Evolutionary conservation across 164 flowering plant genomes (phyloP).

Genomic region (Echeveria elegans): DNA sequence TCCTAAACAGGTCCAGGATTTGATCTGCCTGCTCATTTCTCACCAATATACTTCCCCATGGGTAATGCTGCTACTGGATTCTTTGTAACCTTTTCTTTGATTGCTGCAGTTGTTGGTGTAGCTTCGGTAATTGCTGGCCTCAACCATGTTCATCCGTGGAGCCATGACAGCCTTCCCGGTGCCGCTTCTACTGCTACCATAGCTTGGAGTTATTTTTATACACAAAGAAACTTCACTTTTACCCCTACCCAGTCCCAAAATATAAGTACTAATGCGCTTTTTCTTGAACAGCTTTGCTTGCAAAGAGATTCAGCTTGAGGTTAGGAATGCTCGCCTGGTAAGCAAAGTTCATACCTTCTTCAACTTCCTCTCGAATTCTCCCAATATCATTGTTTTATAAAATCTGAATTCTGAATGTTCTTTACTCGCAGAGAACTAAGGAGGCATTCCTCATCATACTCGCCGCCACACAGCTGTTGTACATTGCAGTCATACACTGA

Average conservation of each 20-base stretch:
- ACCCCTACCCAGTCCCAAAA: not conserved
- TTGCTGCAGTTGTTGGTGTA: constrained; percentile 1
- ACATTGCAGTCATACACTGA: not conserved
- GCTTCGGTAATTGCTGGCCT: constrained; percentile 6
- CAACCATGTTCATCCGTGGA: constrained; percentile 4
- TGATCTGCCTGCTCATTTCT: constrained; percentile 70
- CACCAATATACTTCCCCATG: constrained; percentile 49
- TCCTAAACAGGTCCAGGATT: constrained; percentile 47
- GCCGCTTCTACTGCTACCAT: constrained; percentile 1
- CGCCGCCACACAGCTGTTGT: not conserved
- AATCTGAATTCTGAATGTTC: too few relatives aligned
- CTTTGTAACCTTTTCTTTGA: constrained; percentile 1
- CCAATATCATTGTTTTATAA: not conserved
- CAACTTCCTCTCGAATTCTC: not conserved
- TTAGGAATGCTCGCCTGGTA: constrained; percentile 8
- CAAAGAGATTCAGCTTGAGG: constrained; percentile 1
- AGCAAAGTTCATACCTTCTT: not conserved
- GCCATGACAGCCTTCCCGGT: not conserved
- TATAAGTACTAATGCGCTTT: not conserved
- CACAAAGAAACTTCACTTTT: not conserved
- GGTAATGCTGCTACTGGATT: constrained; percentile 8
- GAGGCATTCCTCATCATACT: not conserved
- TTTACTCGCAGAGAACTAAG: not conserved
- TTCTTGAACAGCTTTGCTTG: constrained; percentile 1
- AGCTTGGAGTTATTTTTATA: constrained; percentile 1